Percentiles rank a stretch among this genome's conserved stretches.
Conservation (phyloP, 441 rosid genomes). For the Breynia disticha region DNA sequence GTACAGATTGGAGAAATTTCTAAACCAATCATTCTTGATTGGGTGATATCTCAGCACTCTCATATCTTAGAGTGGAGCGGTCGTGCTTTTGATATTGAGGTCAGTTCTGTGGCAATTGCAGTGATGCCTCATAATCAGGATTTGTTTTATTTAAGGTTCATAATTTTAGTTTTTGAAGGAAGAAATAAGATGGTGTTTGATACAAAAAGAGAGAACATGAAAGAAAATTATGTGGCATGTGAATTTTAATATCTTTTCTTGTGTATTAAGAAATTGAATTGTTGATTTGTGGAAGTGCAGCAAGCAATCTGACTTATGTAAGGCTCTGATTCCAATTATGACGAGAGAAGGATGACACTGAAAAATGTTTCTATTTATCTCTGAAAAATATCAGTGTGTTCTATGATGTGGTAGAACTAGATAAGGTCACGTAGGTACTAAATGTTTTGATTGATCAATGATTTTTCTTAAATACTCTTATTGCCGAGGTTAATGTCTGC, state of each 20-base stretch:
- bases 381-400: no score
- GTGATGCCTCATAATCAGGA: not conserved
- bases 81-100: constrained; percentile 96
- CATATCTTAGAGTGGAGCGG: constrained; percentile 94
- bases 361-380: no score
- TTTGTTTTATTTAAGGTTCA: not conserved
- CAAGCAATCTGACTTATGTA: not conserved
- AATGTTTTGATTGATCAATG: no score
- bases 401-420: no score
- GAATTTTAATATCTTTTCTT: not conserved
- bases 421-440: no score
- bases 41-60: constrained; percentile 90
- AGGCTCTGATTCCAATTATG: no score
- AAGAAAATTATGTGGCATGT: not conserved
- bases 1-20: constrained; percentile 73
- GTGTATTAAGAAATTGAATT: not conserved
- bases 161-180: not conserved
- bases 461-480: no score
- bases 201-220: not conserved
- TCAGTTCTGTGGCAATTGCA: constrained; percentile 18
- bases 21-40: constrained; percentile 80
- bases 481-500: no score
- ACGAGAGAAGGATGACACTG: no score
- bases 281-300: constrained; percentile 1
- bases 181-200: not conserved